Evolutionary conservation across 257 asterid genomes (phyloP).

Genomic region (Gynochthodes officinalis): DNA sequence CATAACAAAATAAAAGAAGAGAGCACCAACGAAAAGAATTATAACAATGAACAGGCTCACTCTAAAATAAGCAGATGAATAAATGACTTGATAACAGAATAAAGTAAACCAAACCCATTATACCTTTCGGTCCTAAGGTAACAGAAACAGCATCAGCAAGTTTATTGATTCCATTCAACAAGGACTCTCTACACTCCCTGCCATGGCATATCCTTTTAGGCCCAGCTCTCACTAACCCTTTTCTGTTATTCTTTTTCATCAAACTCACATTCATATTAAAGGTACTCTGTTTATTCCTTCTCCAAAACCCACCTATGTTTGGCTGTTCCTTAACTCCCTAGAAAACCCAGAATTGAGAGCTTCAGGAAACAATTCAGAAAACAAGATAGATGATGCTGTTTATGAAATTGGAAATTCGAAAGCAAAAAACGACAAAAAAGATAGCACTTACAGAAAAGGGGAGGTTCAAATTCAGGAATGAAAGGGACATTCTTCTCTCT

Average conservation of each 20-base stretch:
- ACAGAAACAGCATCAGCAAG: constrained; percentile 96
- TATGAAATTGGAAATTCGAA: background rate
- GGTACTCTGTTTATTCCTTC: constrained; percentile 16
- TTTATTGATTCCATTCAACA: constrained; percentile 84
- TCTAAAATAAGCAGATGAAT: background rate
- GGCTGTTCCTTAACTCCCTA: constrained; percentile 43
- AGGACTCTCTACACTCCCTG: constrained; percentile 61
- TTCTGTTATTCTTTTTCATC: constrained; percentile 18
- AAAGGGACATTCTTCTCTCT: constrained; percentile 23
- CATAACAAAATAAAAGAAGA: background rate
- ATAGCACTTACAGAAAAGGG: constrained; percentile 40
- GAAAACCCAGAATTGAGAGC: constrained; percentile 7
- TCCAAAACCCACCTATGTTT: constrained; percentile 32
- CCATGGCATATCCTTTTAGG: constrained; percentile 78
- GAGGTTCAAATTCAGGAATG: constrained; percentile 19
- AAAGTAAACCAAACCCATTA: background rate
- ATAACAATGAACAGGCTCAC: background rate
- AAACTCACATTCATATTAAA: background rate
- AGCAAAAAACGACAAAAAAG: background rate
- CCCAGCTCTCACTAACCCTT: constrained; percentile 64
- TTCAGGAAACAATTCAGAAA: background rate
- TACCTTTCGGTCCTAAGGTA: constrained; percentile 91
- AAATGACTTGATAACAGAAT: background rate
- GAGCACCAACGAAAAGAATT: background rate
- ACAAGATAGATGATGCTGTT: background rate